Percentiles rank a stretch among this genome's conserved stretches.
Evolutionary conservation across 257 asterid species (phyloP).

Genomic region (Paulownia fortunei): DNA sequence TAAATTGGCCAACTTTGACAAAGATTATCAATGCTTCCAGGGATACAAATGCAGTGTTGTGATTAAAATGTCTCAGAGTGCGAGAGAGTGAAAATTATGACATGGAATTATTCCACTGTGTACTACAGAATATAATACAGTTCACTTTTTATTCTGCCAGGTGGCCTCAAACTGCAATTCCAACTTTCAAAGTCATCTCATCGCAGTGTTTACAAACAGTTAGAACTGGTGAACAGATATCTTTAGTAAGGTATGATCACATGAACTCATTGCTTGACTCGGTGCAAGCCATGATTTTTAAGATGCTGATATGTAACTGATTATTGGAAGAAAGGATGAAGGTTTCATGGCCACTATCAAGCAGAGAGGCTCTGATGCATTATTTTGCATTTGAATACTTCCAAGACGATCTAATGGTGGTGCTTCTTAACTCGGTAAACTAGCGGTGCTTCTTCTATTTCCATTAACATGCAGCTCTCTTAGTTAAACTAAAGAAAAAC

Average conservation of each 20-base stretch:
- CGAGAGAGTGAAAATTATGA: too few species aligned
- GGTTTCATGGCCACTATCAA: conserved; percentile 90
- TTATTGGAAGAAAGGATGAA: conserved; percentile 93
- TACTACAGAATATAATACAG: conserved; percentile 18
- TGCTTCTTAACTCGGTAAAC: conserved; percentile 76
- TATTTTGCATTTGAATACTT: conserved; percentile 73
- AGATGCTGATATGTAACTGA: conserved; percentile 45
- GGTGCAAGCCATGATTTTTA: conserved; percentile 7
- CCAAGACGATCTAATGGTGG: conserved; percentile 76
- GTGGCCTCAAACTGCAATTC: conserved; percentile 91
- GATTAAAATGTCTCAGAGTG: too few species aligned
- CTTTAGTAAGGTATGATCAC: conserved; percentile 73
- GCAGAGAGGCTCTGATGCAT: conserved; percentile 81
- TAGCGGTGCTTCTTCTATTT: background rate
- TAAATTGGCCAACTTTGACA: too few species aligned
- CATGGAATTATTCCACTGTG: background rate
- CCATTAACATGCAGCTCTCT: background rate
- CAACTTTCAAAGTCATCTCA: conserved; percentile 65
- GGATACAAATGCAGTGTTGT: too few species aligned
- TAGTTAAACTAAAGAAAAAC: background rate
- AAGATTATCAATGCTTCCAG: too few species aligned
- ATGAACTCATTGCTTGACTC: conserved; percentile 18
- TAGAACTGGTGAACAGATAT: conserved; percentile 79
- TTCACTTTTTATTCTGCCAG: conserved; percentile 46
- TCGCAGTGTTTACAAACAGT: conserved; percentile 63